phyloP scores from a whole-genome alignment of 2,329 filamentous ascomycete genomes.

The Grosmannia serpens region DNA sequence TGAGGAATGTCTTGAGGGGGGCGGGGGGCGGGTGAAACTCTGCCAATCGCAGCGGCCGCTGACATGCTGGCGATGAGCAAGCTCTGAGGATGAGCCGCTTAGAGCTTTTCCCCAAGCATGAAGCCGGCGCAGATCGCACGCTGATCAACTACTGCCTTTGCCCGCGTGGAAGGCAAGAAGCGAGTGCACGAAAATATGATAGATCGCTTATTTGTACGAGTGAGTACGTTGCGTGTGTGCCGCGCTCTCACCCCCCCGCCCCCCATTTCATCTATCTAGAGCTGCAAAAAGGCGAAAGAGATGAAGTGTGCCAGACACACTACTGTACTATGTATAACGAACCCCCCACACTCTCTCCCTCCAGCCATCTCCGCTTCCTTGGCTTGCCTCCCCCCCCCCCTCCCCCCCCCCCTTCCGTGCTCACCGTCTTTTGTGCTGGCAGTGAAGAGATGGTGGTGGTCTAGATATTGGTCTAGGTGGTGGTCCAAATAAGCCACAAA shows the following conservation, averaged over 20 bases:
- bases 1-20: no score
- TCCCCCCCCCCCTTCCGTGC: not conserved
- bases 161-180: not conserved
- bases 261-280: not conserved
- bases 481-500: not conserved
- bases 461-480: not conserved
- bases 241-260: no score
- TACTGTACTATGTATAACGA: not conserved
- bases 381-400: not conserved
- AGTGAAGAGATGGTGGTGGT: not conserved
- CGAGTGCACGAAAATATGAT: not conserved
- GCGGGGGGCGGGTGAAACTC: not conserved
- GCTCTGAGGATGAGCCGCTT: not conserved
- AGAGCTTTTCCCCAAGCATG: not conserved
- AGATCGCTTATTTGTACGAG: not conserved
- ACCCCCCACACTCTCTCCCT: not conserved
- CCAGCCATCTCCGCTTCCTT: not conserved
- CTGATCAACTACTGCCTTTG: not conserved
- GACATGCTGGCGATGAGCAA: not conserved
- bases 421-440: slow-evolving; percentile 1
- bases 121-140: not conserved
- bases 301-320: not conserved
- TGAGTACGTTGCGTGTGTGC: not conserved
- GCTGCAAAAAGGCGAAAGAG: no score
- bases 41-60: not conserved